Base-by-base conservation (phyloP, 495 filamentous ascomycete genomes). In the Elaphomyces granulatus region DNA sequence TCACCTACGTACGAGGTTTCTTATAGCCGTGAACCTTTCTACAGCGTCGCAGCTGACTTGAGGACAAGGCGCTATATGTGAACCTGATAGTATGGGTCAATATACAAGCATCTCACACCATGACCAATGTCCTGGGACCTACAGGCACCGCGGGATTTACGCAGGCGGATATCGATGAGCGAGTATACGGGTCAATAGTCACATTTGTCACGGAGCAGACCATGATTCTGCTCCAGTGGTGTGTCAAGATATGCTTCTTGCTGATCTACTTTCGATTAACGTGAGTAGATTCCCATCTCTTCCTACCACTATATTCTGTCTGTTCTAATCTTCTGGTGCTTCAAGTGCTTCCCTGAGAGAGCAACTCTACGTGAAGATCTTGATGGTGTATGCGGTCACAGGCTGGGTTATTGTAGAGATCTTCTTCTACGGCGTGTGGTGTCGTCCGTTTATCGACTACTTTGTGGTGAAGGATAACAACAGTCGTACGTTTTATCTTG, bases 391-490 rank as follows among this genome's bases (percentile, higher is more conserved):
- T 42, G 59, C 70, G 19, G 59, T 53, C 1, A 16, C 68, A 8
- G 58, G 54, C 8, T 74, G 70, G 45, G 42, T 73, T 32, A 33
- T 72, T n/a, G 71, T 74, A 54, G 63, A 75, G 41, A 56, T 70
- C 12, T 52, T 75, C 30, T 78, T 71, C 47, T 68, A 75, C 43
- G 70, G 46, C 10, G 65, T 66, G 20, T 77, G 72, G 72, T 78
- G 74, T 49, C 51, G 56, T 32, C 74, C 74, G 3, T 72, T 78
- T 41, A 39, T 40, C 30, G 41, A 69, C 18, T 76, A 77, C 44
- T 75, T 28, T 12, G 23, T 12, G 6, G 23, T 28, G 6, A 28
- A 28, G 23, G 23, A 28, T 6, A 12, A 28, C 12, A 28, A 28
- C 12, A 12, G 12, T 28, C 23, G 23, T 28, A 28, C 6, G 23